Base-by-base conservation (phyloP, 371 early-diverging fungal species). In the Apophysomyces ossiformis region DNA sequence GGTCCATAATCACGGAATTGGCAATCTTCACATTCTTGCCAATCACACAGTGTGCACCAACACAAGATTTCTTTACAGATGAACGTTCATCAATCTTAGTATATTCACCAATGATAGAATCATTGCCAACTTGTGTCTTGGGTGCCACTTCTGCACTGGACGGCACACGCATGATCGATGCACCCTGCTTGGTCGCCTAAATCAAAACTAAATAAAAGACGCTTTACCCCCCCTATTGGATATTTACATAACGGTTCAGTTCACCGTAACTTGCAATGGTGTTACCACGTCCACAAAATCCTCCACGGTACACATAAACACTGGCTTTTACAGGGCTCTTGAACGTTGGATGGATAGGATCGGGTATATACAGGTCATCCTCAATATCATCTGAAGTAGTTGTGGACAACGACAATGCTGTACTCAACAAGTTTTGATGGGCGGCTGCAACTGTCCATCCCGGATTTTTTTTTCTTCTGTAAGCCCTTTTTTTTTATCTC, bases 21-120 rank as follows among this genome's bases (percentile, higher is more conserved):
- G 87, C 87, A 69, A 98, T 93, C 79, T 97, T 97, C 74, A 96
- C 96, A 63, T 94, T 93, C 75, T 92, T 93, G 57, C 99, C 99
- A 77, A 98, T 94, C 16, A 85, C 74, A 73, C 96, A 92, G 75
- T 98, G 95, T 15, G 90, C 86, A 44, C 99, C 99, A 37, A 98
- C 89, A 45, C 94, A 90, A 9, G 95, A 93, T 70, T 92, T 93
- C 79, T 98, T 97, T 63, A 98, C 90, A 4, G 92, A 90, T 13
- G 93, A 92, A 54, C 93, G 84, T 61, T 98, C 97, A 50, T 90
- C 96, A 61, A 98, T 89, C 76, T 89, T 92, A 54, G 95, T 90
- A 54, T 88, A 86, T 45, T 93, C 92, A 39, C 98, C 98, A 47
- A 98, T 86, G 63, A 96, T 73, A 0, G 96, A 96, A 70, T 98